phyloP scores from a whole-genome alignment of 169 alveolate genomes.

The Eimeria sp. region DNA sequence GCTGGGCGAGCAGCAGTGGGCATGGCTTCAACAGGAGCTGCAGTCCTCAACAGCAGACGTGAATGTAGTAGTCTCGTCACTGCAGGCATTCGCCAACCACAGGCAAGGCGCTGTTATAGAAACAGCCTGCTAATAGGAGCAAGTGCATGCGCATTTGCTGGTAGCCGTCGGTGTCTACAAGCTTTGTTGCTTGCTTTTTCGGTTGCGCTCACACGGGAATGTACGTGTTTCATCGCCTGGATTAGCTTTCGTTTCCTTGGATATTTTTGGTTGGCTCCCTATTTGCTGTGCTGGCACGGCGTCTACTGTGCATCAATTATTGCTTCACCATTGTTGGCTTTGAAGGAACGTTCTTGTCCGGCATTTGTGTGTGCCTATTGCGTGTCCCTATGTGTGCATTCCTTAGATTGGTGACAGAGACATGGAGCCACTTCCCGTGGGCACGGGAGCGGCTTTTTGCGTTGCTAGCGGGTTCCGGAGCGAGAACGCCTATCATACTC shows the following conservation, averaged over 20 bases:
- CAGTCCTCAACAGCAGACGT: constrained; percentile 59
- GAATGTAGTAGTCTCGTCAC: constrained; percentile 75
- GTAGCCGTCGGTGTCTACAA: background rate
- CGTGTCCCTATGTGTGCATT: background rate
- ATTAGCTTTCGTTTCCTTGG: background rate
- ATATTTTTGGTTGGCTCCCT: background rate
- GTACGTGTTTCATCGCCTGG: background rate
- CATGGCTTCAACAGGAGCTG: constrained; percentile 79
- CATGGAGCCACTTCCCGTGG: constrained; percentile 78
- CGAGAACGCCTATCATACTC: constrained; percentile 68
- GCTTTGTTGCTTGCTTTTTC: background rate
- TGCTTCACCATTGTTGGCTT: background rate
- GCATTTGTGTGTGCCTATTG: background rate
- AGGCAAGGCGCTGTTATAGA: constrained; percentile 10
- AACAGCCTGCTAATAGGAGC: background rate
- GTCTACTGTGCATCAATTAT: background rate
- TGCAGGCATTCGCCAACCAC: constrained; percentile 75
- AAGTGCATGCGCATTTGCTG: background rate
- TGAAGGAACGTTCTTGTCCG: background rate
- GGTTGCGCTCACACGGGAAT: background rate
- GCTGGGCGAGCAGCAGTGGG: constrained; percentile 83
- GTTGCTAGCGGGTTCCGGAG: constrained; percentile 74
- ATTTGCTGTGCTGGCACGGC: background rate
- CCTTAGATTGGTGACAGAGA: constrained; percentile 72
- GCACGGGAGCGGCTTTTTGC: constrained; percentile 72